A percentile compares a stretch with the other conserved stretches of the same genome.
Evolutionary conservation across 768 basidiomycete species (phyloP).

Genomic region (Lactifluus piperatus): DNA sequence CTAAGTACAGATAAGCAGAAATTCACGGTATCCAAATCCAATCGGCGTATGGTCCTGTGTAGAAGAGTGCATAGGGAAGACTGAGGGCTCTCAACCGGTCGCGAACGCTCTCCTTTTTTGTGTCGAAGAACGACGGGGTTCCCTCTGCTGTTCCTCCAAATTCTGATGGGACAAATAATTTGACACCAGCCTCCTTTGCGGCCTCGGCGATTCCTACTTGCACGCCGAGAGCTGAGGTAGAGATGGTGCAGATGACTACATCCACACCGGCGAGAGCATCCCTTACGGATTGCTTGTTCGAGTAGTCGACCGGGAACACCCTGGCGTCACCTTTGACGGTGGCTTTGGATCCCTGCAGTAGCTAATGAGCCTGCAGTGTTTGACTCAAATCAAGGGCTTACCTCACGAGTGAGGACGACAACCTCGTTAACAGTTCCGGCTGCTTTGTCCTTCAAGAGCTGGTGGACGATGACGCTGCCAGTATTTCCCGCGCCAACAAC

Average conservation of each 20-base stretch:
- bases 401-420: slow-evolving; percentile 14
- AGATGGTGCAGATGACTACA: slow-evolving; percentile 15
- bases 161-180: slow-evolving; percentile 28
- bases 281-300: slow-evolving; percentile 6
- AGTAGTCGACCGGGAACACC: slow-evolving; percentile 14
- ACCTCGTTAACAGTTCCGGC: slow-evolving; percentile 6
- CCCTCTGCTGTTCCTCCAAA: slow-evolving; percentile 22
- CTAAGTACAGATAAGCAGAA: neutral
- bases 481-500: slow-evolving; percentile 1
- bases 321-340: neutral
- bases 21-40: slow-evolving; percentile 6
- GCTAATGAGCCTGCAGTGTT: neutral
- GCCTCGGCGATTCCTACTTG: slow-evolving; percentile 21
- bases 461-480: slow-evolving; percentile 13
- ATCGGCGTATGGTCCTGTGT: slow-evolving; percentile 18
- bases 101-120: slow-evolving; percentile 4
- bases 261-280: slow-evolving; percentile 7
- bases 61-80: slow-evolving; percentile 14
- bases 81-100: slow-evolving; percentile 5
- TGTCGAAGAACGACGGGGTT: neutral
- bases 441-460: slow-evolving; percentile 11
- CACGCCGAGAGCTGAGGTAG: neutral
- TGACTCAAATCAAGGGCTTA: neutral
- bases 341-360: slow-evolving; percentile 1
- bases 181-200: slow-evolving; percentile 24